phyloP scores from a whole-genome alignment of 208 protist genomes.

The Acanthamoeba divionensis region DNA sequence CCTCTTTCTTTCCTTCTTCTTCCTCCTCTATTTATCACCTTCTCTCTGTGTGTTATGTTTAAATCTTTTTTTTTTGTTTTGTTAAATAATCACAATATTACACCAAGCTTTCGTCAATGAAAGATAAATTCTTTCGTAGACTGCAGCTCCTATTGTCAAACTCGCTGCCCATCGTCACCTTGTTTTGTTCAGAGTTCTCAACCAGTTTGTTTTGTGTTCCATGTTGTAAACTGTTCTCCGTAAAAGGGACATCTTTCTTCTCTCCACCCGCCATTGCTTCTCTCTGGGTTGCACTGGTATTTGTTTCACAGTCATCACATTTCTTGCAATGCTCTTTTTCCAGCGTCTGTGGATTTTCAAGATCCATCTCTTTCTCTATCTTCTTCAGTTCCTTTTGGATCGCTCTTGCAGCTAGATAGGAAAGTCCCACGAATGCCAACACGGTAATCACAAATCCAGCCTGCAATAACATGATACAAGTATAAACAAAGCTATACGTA shows the following conservation, averaged over 20 bases:
- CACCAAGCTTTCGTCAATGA: not conserved
- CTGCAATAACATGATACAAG: too few relatives aligned
- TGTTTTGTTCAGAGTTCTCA: not conserved
- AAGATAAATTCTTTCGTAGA: slow-evolving; percentile 18
- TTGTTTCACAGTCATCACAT: not conserved
- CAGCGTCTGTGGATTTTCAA: not conserved
- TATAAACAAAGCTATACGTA: too few relatives aligned
- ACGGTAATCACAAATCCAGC: not conserved
- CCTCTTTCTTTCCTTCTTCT: too few relatives aligned
- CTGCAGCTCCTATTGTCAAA: slow-evolving; percentile 16
- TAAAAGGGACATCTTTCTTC: not conserved
- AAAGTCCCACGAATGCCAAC: not conserved
- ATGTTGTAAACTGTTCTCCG: not conserved
- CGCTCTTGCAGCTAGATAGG: not conserved
- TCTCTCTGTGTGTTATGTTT: too few relatives aligned
- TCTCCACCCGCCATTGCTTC: not conserved
- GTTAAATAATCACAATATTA: too few relatives aligned
- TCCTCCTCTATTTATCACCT: too few relatives aligned
- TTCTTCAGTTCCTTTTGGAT: slow-evolving; percentile 32
- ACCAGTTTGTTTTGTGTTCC: too few relatives aligned
- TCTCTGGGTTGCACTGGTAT: not conserved
- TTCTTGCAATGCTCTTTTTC: too few relatives aligned
- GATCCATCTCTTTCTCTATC: slow-evolving; percentile 18
- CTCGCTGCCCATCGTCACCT: not conserved
- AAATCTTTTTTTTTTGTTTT: too few relatives aligned